Evolutionary conservation across 2,329 filamentous ascomycete genomes (phyloP), one percentile per base, ranked within the genome.

Genomic region (Diaporthe sp.): DNA sequence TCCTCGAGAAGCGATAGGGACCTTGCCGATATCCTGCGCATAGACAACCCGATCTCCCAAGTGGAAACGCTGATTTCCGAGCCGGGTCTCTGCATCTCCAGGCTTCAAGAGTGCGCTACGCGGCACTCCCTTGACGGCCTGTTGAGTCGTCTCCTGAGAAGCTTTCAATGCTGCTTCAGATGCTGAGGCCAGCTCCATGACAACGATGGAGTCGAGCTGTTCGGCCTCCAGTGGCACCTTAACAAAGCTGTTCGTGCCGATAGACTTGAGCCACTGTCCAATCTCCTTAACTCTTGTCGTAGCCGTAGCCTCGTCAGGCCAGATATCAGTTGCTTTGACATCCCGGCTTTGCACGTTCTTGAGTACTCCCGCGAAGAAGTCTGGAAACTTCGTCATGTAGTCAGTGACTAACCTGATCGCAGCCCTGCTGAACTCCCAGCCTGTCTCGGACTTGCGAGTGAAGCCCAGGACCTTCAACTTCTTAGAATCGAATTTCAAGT

Each of bases 391-490:
- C 75, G 93, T 92, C 94, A 98, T 98, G 83, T 98, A 99, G 78
- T 95, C 90, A 55, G 92, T 90, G 71, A 99, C 90, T 71, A 99
- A 85, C 60, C 93, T 89, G 74, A 98, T 89, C 1, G 97, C 96
- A 78, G 94, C 93, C 67, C 91, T 89, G 80, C 96, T 98, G 82
- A 98, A 99, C 83, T 99, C 97, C 97, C 97, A 99, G 8, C 97
- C 97, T 38, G 91, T 93, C 17, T 91, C 88, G 5, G 92, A 92
- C 81, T 97, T 97, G 79, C 95, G 93, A 33, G 96, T 98, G 83
- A 98, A 99, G 0, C 97, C 97, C 42, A 99, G 86, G 9, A 99
- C 97, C 85, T 99, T 99, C 79, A 96, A 89, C 84, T 98, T 98
- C 85, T 95, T 96, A 3, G 92, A 95, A 82, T 99, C 97, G 75